phyloP scores from a whole-genome alignment of 2,329 filamentous ascomycete genomes.

The Fusarium veterinarium region DNA sequence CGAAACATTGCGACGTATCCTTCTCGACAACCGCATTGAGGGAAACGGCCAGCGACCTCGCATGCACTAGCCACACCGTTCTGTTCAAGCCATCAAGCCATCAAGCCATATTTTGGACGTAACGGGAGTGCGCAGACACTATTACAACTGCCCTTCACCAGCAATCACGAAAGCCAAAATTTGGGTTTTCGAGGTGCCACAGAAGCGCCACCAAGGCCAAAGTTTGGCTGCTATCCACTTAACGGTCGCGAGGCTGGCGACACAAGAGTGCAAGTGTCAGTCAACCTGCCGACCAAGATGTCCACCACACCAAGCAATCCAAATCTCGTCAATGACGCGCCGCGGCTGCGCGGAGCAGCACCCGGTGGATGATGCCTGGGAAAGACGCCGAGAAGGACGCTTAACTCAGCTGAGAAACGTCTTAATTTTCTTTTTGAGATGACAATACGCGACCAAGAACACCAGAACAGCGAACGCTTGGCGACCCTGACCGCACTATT shows the following conservation, averaged over 20 bases:
- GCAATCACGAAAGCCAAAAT: constrained; percentile 20
- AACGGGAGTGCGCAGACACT: constrained; percentile 6
- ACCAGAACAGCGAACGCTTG: constrained; percentile 37
- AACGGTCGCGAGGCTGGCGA: constrained; percentile 38
- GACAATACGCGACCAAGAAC: constrained; percentile 24
- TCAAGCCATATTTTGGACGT: constrained; percentile 5
- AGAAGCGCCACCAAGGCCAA: constrained; percentile 30
- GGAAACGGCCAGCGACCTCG: constrained; percentile 25
- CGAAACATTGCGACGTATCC: constrained; percentile 43
- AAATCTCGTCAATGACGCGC: constrained; percentile 39
- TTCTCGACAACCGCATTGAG: constrained; percentile 29
- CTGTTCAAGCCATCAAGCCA: constrained; percentile 16
- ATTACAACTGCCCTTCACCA: constrained; percentile 8
- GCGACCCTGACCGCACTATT: constrained; percentile 37
- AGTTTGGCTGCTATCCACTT: constrained; percentile 25
- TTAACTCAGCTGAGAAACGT: constrained; percentile 44
- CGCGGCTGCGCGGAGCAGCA: constrained; percentile 28
- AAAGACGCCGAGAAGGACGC: constrained; percentile 36
- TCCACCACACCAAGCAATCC: neutral
- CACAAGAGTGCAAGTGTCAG: neutral
- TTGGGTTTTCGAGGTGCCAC: constrained; percentile 15
- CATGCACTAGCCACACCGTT: constrained; percentile 42
- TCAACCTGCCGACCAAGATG: too few species aligned
- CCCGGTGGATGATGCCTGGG: constrained; percentile 36
- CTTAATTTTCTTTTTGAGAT: constrained; percentile 20